phyloP scores from a whole-genome alignment of 2,329 filamentous ascomycete genomes.

The Phyllosticta ampelicida region DNA sequence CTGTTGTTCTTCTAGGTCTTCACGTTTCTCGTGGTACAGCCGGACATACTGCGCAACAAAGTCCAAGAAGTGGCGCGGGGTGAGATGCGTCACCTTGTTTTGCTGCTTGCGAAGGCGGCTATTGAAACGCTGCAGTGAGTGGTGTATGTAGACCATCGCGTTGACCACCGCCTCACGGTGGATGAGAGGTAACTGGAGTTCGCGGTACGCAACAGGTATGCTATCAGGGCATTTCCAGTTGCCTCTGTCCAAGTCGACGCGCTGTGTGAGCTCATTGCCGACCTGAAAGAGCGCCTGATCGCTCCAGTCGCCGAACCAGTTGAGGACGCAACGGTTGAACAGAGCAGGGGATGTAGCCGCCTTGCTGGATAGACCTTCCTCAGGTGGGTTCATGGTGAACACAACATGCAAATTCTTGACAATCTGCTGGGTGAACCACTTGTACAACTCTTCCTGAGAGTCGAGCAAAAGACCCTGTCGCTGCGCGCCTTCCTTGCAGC shows the following conservation, averaged over 20 bases:
- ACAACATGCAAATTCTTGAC: slow-evolving; percentile 98
- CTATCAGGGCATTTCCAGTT: slow-evolving; percentile 81
- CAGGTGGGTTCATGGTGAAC: slow-evolving; percentile 99
- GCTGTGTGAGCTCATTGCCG: slow-evolving; percentile 85
- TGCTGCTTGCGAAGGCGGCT: slow-evolving; percentile 80
- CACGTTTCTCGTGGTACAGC: slow-evolving; percentile 94
- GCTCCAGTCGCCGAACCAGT: slow-evolving; percentile 99
- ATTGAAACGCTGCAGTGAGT: slow-evolving; percentile 88
- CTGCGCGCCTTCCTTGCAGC: slow-evolving; percentile 96
- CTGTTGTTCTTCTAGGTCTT: slow-evolving; percentile 97
- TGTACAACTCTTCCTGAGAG: slow-evolving; percentile 98
- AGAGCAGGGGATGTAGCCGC: slow-evolving; percentile 93
- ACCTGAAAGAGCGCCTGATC: slow-evolving; percentile 98
- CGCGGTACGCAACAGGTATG: slow-evolving; percentile 85
- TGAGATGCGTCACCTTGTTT: slow-evolving; percentile 84
- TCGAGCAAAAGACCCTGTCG: slow-evolving; percentile 90
- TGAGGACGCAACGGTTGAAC: slow-evolving; percentile 99
- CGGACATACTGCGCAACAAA: slow-evolving; percentile 97
- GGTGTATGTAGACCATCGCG: slow-evolving; percentile 97
- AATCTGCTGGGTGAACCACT: slow-evolving; percentile 99
- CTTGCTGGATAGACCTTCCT: slow-evolving; percentile 88
- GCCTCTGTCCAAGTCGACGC: slow-evolving; percentile 84
- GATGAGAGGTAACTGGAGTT: slow-evolving; percentile 70
- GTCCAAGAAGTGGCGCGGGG: slow-evolving; percentile 92
- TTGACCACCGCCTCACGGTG: slow-evolving; percentile 92